phyloP scores from a whole-genome alignment of 164 flowering plant species.

The Stephania cephalantha region DNA sequence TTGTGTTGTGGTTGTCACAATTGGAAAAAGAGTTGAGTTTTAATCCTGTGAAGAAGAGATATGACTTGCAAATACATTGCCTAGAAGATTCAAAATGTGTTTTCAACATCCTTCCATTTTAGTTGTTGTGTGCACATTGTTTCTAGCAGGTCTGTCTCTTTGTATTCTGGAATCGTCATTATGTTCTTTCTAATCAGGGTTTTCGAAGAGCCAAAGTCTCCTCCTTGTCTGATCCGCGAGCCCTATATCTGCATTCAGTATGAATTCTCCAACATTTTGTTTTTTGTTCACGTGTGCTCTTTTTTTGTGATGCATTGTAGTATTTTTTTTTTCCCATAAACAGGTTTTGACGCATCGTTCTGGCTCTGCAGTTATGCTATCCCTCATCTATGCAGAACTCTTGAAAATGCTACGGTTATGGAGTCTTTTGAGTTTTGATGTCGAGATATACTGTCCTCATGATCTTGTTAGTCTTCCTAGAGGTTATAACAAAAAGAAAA shows the following conservation, averaged over 20 bases:
- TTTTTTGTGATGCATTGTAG: background rate
- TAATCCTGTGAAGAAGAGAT: too few species aligned
- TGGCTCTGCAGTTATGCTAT: constrained; percentile 73
- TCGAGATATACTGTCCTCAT: constrained; percentile 63
- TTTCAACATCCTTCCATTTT: background rate
- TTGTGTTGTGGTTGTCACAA: too few species aligned
- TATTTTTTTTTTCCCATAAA: constrained; percentile 3
- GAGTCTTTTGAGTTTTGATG: constrained; percentile 68
- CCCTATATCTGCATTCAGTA: constrained; percentile 82
- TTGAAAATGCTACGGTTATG: constrained; percentile 72
- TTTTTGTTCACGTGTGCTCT: background rate
- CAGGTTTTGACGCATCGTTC: constrained; percentile 84
- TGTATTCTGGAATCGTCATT: background rate
- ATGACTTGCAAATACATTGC: too few species aligned
- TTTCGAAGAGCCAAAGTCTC: constrained; percentile 40
- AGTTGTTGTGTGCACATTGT: background rate
- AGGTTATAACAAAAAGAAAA: constrained; percentile 66
- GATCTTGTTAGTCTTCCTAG: constrained; percentile 58
- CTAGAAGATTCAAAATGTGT: background rate
- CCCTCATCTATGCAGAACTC: constrained; percentile 70
- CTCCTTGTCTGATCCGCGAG: constrained; percentile 35
- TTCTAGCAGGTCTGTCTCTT: background rate
- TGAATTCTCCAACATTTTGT: constrained; percentile 5
- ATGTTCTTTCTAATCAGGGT: constrained; percentile 36
- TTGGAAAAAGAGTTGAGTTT: too few species aligned